Conservation (phyloP, 495 filamentous ascomycete genomes). For the Podospora didyma region DNA sequence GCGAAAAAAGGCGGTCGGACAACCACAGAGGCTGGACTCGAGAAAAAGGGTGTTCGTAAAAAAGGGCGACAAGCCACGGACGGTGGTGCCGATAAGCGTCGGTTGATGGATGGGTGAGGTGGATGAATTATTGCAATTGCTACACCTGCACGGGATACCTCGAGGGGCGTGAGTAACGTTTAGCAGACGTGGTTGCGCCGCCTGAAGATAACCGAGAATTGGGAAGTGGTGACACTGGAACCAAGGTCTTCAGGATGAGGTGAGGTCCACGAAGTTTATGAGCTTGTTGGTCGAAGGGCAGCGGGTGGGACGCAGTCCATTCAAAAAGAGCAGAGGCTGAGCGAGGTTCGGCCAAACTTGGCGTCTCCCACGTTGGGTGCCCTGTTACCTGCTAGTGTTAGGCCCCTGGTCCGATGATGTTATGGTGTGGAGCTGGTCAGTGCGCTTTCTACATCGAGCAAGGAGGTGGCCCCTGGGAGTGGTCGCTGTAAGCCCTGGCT, state of each 20-base stretch:
- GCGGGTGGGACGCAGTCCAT: constrained; percentile 2
- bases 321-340: constrained; percentile 15
- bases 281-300: background rate
- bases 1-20: no score
- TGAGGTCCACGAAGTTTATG: background rate
- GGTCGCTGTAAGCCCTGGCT: no score
- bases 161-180: background rate
- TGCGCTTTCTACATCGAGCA: constrained; percentile 3
- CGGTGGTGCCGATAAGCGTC: no score
- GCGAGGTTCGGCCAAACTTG: constrained; percentile 19
- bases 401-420: constrained; percentile 28
- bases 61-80: no score
- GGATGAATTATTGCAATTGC: no score
- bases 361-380: constrained; percentile 27
- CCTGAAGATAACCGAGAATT: background rate
- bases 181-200: background rate
- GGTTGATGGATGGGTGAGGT: no score
- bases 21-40: no score
- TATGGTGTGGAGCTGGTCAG: constrained; percentile 23
- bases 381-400: background rate
- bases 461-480: no score
- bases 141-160: background rate
- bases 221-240: background rate
- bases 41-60: no score
- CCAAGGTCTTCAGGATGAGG: background rate